Percentiles rank a stretch among this genome's conserved stretches.
These are phyloP conservation scores for Suillus fuscotomentosus DNA, from an alignment of 768 basidiomycete species.

Conservation along the genomic window DNA sequence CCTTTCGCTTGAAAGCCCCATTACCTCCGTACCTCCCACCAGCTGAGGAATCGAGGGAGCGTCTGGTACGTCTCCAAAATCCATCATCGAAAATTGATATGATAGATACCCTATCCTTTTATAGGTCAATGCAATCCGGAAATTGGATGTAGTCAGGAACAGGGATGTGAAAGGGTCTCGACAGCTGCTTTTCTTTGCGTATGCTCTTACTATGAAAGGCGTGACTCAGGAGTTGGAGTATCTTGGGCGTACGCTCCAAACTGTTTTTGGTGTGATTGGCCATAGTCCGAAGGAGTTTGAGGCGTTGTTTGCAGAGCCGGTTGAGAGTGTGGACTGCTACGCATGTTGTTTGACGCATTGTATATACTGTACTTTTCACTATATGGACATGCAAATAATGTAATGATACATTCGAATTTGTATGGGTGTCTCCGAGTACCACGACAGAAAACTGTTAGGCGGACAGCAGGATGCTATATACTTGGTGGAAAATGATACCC, in stretches of 20 bases:
- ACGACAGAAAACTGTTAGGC: neutral
- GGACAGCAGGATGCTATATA: neutral
- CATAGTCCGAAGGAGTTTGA: conserved; percentile 82
- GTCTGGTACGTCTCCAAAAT: conserved; percentile 52
- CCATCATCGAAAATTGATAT: neutral
- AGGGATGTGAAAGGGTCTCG: conserved; percentile 78
- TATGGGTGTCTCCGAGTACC: neutral
- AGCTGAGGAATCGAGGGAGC: conserved; percentile 79
- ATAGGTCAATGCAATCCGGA: conserved; percentile 80
- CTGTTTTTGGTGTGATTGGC: conserved; percentile 91
- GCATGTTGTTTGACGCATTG: conserved; percentile 8
- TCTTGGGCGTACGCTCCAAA: conserved; percentile 78
- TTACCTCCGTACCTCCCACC: conserved; percentile 97
- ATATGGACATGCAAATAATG: neutral
- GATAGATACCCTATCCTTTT: neutral
- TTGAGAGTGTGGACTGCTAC: conserved; percentile 5
- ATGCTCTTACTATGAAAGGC: conserved; percentile 91
- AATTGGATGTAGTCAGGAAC: conserved; percentile 84
- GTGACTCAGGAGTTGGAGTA: conserved; percentile 87
- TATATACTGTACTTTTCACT: neutral
- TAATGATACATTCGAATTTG: neutral
- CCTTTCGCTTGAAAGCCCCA: conserved; percentile 84
- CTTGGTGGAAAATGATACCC: neutral
- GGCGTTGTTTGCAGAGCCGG: conserved; percentile 52
- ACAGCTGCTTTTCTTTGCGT: conserved; percentile 91